A percentile compares a stretch with the other conserved stretches of the same genome.
These are phyloP conservation scores for Xylaria flabelliformis DNA, from an alignment of 495 filamentous ascomycete species.

Conservation along the genomic window DNA sequence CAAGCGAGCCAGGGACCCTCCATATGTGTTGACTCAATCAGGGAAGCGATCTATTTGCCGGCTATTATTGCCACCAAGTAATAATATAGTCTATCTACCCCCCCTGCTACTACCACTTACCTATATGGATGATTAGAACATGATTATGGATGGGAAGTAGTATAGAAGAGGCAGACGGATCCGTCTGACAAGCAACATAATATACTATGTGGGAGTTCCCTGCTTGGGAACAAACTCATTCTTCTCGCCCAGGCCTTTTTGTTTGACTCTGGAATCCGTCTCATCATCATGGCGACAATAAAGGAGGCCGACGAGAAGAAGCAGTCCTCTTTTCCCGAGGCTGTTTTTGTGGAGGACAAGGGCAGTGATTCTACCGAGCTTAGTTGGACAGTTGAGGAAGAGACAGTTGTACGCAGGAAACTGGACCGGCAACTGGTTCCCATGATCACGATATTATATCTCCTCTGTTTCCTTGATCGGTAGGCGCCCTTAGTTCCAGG, in stretches of 20 bases:
- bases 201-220: constrained; percentile 3
- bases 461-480: constrained; percentile 58
- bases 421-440: constrained; percentile 61
- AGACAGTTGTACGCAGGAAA: constrained; percentile 55
- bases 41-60: constrained; percentile 36
- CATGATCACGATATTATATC: constrained; percentile 59
- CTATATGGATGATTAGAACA: constrained; percentile 3
- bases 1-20: constrained; percentile 34
- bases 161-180: neutral
- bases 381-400: constrained; percentile 57
- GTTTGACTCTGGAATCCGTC: neutral
- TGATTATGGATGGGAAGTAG: neutral
- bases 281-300: constrained; percentile 36
- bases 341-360: constrained; percentile 38
- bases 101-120: constrained; percentile 23
- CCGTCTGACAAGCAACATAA: constrained; percentile 5
- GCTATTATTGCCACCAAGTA: constrained; percentile 20
- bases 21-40: constrained; percentile 37
- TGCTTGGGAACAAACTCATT: neutral
- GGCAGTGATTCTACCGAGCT: constrained; percentile 35
- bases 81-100: constrained; percentile 19
- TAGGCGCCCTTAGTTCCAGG: constrained; percentile 21
- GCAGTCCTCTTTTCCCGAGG: constrained; percentile 31
- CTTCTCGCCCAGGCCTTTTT: neutral
- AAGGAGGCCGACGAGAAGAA: constrained; percentile 35